Percentiles rank a stretch among this genome's conserved stretches.
Conservation (phyloP, 345 rosid genomes). For the Salix viminalis region DNA sequence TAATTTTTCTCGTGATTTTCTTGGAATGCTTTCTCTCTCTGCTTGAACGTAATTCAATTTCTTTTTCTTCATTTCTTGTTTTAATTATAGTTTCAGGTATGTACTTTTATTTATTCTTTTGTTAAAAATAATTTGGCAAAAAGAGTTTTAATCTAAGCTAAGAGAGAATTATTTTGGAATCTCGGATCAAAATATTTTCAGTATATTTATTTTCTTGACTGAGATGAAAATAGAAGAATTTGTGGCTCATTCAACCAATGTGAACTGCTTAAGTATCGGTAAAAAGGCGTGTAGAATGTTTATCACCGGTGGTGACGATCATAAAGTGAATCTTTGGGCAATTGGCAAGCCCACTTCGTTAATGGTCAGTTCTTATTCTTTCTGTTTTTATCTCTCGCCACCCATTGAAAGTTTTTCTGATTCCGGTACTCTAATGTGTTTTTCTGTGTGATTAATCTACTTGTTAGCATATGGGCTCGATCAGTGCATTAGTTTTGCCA, state of each 20-base stretch:
- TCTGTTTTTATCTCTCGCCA: not conserved
- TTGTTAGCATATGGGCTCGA: no score
- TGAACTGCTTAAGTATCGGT: slow-evolving; percentile 75
- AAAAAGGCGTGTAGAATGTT: slow-evolving; percentile 72
- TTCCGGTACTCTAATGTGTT: not conserved
- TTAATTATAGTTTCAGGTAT: not conserved
- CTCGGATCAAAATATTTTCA: not conserved
- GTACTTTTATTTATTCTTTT: no score
- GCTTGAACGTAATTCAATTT: not conserved
- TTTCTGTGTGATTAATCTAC: not conserved
- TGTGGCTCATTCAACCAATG: slow-evolving; percentile 82
- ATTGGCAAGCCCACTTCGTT: slow-evolving; percentile 81
- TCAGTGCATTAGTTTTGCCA: no score
- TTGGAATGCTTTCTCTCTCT: not conserved
- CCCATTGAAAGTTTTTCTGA: not conserved
- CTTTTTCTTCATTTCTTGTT: not conserved
- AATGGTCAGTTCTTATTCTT: slow-evolving; percentile 48
- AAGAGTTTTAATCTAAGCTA: not conserved
- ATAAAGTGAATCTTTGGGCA: slow-evolving; percentile 88
- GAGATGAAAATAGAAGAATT: slow-evolving; percentile 71
- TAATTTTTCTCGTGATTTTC: not conserved
- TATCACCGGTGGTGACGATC: slow-evolving; percentile 89
- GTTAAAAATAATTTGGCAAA: not conserved
- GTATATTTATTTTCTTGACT: slow-evolving; percentile 39
- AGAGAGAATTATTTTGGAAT: not conserved